phyloP scores from a whole-genome alignment of 306 rosid species.

The Canavalia ensiformis region DNA sequence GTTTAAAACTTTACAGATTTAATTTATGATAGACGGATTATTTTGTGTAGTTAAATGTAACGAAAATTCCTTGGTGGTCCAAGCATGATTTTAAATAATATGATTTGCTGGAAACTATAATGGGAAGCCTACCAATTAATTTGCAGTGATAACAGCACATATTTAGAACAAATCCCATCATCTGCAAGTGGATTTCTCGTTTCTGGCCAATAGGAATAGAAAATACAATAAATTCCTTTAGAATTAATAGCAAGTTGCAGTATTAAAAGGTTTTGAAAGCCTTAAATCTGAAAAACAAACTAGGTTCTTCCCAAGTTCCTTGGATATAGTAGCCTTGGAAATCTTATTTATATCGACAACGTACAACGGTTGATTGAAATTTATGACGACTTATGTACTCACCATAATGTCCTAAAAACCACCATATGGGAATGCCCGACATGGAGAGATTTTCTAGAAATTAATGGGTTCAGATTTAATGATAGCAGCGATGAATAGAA shows the following conservation, averaged over 20 bases:
- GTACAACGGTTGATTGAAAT: background rate
- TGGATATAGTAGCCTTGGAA: background rate
- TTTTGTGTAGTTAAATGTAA: background rate
- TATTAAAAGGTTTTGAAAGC: background rate
- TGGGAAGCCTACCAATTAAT: background rate
- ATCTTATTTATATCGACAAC: background rate
- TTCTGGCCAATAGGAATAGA: constrained; percentile 32
- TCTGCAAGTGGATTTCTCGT: constrained; percentile 4
- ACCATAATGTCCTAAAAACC: background rate
- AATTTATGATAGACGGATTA: background rate
- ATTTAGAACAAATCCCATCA: background rate
- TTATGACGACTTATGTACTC: background rate
- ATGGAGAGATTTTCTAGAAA: too few species aligned
- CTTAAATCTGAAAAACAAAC: background rate
- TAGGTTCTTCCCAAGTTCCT: background rate
- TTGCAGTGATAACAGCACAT: too few species aligned
- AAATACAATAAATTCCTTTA: background rate
- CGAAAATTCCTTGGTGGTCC: background rate
- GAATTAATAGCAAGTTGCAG: background rate
- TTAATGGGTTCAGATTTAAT: too few species aligned
- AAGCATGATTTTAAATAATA: background rate
- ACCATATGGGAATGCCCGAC: too few species aligned
- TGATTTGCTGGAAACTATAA: constrained; percentile 16
- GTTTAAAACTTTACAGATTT: background rate
- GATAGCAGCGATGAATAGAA: too few species aligned